These are phyloP conservation scores for Clarireedia paspali DNA, from an alignment of 2,329 filamentous ascomycete species.

Conservation along the genomic window DNA sequence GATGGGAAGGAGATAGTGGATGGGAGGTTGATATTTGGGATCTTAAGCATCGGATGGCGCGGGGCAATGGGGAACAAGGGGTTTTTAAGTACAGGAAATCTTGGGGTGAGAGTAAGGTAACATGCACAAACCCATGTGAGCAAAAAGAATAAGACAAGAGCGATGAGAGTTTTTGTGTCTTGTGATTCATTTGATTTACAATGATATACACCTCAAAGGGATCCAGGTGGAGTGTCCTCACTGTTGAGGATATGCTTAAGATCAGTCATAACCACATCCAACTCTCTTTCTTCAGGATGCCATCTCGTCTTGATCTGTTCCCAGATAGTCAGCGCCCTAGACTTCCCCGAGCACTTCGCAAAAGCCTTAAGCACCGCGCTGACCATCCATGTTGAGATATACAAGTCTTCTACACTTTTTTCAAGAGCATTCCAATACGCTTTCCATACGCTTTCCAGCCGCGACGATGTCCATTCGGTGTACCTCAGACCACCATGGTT, in stretches of 20 bases:
- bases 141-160: background rate
- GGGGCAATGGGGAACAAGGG: constrained; percentile 85
- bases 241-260: constrained; percentile 10
- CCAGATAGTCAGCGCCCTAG: constrained; percentile 25
- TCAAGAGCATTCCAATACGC: constrained; percentile 53
- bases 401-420: constrained; percentile 35
- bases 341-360: constrained; percentile 34
- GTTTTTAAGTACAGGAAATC: constrained; percentile 77
- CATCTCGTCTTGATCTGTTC: constrained; percentile 27
- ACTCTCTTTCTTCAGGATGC: constrained; percentile 24
- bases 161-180: background rate
- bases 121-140: background rate
- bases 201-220: background rate
- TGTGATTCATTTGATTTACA: background rate
- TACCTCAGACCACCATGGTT: constrained; percentile 58
- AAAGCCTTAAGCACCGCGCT: constrained; percentile 58
- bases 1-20: constrained; percentile 38
- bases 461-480: constrained; percentile 63
- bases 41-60: constrained; percentile 81
- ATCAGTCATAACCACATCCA: constrained; percentile 23
- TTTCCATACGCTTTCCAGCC: constrained; percentile 61
- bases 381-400: constrained; percentile 53
- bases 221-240: background rate
- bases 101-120: constrained; percentile 42
- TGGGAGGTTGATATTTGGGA: constrained; percentile 62